These are phyloP conservation scores for Prinsepia uniflora DNA, from an alignment of 306 rosid species.

Conservation along the genomic window DNA sequence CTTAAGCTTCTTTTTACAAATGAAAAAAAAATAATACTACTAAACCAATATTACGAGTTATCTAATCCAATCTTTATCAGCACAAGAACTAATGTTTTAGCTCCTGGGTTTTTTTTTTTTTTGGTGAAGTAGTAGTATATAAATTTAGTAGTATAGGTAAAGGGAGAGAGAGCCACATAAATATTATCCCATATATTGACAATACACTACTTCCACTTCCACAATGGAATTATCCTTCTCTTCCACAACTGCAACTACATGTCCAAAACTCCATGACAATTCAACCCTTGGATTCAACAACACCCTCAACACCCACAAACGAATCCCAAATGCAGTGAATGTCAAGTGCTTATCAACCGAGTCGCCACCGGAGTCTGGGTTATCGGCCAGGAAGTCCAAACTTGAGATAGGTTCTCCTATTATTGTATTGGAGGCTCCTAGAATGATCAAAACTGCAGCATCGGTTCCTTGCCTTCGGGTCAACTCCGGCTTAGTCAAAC, in stretches of 20 bases:
- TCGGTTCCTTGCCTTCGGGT: slow-evolving; percentile 67
- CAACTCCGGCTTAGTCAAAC: slow-evolving; percentile 64
- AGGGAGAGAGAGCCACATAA: background rate
- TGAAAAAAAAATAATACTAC: too few relatives aligned
- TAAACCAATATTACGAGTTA: too few relatives aligned
- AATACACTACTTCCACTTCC: background rate
- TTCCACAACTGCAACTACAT: slow-evolving; percentile 7
- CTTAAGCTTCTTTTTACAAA: too few relatives aligned
- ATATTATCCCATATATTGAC: background rate
- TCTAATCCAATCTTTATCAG: too few relatives aligned
- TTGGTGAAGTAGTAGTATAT: background rate
- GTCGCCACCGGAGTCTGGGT: slow-evolving; percentile 19
- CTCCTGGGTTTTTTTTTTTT: background rate
- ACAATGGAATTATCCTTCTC: slow-evolving; percentile 31
- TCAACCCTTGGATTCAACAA: slow-evolving; percentile 13
- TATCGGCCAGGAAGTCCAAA: slow-evolving; percentile 30
- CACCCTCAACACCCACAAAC: slow-evolving; percentile 10
- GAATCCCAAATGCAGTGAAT: slow-evolving; percentile 13
- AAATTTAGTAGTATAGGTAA: background rate
- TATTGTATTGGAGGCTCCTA: slow-evolving; percentile 69
- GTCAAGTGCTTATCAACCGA: slow-evolving; percentile 51
- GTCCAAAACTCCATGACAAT: slow-evolving; percentile 20
- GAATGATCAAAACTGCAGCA: slow-evolving; percentile 66
- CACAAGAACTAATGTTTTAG: too few relatives aligned
- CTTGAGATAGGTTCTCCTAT: slow-evolving; percentile 75